These are phyloP conservation scores for Flaveria bidentis DNA, from an alignment of 129 eudicot genomes.

Conservation along the genomic window DNA sequence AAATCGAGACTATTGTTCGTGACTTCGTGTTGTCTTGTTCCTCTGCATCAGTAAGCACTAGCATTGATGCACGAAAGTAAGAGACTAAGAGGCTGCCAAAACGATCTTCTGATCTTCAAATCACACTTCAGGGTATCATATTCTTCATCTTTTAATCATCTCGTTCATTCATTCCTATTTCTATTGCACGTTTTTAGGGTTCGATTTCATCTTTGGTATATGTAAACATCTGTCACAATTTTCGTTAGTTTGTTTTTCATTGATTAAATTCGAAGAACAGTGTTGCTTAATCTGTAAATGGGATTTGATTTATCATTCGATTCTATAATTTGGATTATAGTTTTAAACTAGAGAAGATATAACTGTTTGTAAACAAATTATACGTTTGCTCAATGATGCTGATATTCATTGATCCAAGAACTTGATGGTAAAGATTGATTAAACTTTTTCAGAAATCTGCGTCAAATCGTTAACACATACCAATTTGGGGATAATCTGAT, in stretches of 20 bases:
- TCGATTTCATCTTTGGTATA: constrained; percentile 1
- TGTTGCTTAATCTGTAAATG: not conserved
- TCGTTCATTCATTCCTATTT: not conserved
- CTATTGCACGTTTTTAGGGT: constrained; percentile 16
- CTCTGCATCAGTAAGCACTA: not conserved
- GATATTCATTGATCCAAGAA: no score
- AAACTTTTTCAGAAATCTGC: no score
- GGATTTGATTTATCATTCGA: not conserved
- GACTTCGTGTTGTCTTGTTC: constrained; percentile 10
- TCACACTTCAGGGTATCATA: constrained; percentile 25
- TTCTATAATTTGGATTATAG: no score
- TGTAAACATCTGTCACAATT: not conserved
- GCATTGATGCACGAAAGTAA: constrained; percentile 15
- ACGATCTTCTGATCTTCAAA: not conserved
- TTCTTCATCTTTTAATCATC: constrained; percentile 14
- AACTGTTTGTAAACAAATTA: no score
- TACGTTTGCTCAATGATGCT: no score
- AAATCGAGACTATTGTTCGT: constrained; percentile 5
- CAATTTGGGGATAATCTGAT: not conserved
- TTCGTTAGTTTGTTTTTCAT: not conserved
- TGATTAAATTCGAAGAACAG: not conserved
- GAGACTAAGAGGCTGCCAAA: constrained; percentile 7
- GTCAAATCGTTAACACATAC: no score
- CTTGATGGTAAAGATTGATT: no score
- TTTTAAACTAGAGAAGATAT: no score